Evolutionary conservation across 2,329 filamentous ascomycete species (phyloP).

Genomic region (Ophiostoma tasmaniense): DNA sequence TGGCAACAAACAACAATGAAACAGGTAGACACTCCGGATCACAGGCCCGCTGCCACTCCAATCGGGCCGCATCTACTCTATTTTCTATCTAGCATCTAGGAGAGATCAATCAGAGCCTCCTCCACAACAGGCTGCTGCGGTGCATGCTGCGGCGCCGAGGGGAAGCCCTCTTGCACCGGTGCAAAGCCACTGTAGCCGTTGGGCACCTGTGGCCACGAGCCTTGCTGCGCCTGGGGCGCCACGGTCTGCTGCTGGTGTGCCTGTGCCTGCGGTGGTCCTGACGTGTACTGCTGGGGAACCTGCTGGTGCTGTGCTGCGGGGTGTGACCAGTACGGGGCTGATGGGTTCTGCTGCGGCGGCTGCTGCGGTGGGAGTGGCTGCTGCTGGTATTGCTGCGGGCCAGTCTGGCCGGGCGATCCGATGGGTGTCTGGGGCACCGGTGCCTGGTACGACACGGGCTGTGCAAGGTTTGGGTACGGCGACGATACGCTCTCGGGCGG

Average conservation of each 20-base stretch:
- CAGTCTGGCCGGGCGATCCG: slow-evolving; percentile 23
- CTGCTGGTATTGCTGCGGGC: slow-evolving; percentile 28
- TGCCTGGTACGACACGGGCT: neutral
- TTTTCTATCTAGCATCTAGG: neutral
- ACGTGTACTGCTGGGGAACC: slow-evolving; percentile 25
- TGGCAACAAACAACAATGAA: neutral
- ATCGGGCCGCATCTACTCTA: neutral
- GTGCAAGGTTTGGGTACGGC: neutral
- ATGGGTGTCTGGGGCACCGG: neutral
- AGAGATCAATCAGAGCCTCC: slow-evolving; percentile 71
- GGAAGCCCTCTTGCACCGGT: slow-evolving; percentile 55
- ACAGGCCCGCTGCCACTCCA: neutral
- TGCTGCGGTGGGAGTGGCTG: slow-evolving; percentile 20
- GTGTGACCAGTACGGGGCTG: slow-evolving; percentile 41
- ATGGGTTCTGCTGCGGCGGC: slow-evolving; percentile 3
- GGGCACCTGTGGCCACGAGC: slow-evolving; percentile 26
- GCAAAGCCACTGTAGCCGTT: slow-evolving; percentile 40
- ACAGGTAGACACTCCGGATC: neutral
- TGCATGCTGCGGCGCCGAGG: slow-evolving; percentile 55
- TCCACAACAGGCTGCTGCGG: slow-evolving; percentile 54
- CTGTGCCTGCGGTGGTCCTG: slow-evolving; percentile 33
- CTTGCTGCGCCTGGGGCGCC: slow-evolving; percentile 25
- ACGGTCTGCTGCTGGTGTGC: slow-evolving; percentile 25
- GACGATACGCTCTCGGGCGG: neutral
- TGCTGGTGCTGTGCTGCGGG: slow-evolving; percentile 33